Evolutionary conservation across 2,329 filamentous ascomycete genomes (phyloP), one percentile per base, ranked within the genome.

Genomic region (Arthroderma uncinatum): DNA sequence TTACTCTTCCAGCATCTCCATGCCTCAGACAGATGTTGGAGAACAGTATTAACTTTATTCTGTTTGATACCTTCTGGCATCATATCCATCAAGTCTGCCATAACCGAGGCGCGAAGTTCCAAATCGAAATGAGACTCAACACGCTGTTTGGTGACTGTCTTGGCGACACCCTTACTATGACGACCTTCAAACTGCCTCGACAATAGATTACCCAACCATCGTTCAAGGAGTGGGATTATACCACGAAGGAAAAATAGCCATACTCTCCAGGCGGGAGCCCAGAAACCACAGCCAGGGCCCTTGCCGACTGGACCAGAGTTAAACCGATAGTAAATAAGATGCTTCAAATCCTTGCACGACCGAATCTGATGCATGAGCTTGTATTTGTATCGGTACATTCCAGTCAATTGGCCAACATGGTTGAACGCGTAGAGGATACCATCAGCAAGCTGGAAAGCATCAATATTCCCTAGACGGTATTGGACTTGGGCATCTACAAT

Each of bases 1-100:
- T 98, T 98, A 74, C 91, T 96, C 84, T 98, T 98, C 93, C 93
- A 98, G 76, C 93, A 98, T 75, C 93, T 83, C 93, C 93, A 98
- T 12, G 93, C 93, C 76, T 98, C 93, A 0, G 92, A 97, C 42
- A 98, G 76, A 79, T 98, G 94, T 68, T 97, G 93, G 56, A 98
- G 77, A 47, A 98, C 92, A 1, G 91, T 95, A 72, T 98, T 95
- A 72, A 98, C 90, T 76, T 98, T 98, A 77, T 93, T 98, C 71
- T 98, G 93, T 73, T 96, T 96, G 76, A 98, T 97, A 63, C 93
- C 93, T 70, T 98, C 94, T 0, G 93, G 93, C 93, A 98, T 98
- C 94, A 98, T 98, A 68, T 98, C 93, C 87, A 96, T 96, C 54
- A 98, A 78, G 73, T 98, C 93, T 47, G 92, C 90, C 92, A 98